Base-by-base conservation (phyloP, 345 rosid genomes). In the Rhizophora apiculata region DNA sequence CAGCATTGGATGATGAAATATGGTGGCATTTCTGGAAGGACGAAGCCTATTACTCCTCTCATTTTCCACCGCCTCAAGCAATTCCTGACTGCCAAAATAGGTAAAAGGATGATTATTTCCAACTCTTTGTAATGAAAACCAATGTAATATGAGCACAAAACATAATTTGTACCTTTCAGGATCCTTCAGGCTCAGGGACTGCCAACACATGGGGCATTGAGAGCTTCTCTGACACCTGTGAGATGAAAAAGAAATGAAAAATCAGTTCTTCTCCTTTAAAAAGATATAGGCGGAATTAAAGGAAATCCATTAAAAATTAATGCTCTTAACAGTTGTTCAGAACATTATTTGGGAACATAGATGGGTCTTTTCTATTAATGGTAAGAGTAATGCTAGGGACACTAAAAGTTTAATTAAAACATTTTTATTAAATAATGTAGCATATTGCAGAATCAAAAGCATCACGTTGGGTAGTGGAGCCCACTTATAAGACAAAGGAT, bases 161-260 rank as follows among this genome's bases (percentile, higher is more conserved):
- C 29, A 9, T 57, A 46, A 64, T 60, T 49, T 9, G 27, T 74
- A 95, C 99, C 96, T 80, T 20, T 86, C 79, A 22, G 96, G 88
- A 74, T 95, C 99, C 84, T 95, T 95, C 73, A 95, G 80, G 74
- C 92, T 86, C 73, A 95, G 84, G 20, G 97, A 69, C 73, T 92
- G 99, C 96, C 96, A 90, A 67, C 99, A 95, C 99, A 95, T 95
- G 8, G 99, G 99, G 81, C 99, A 95, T 65, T 92, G 96, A 36
- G 99, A 92, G 72, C 99, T 95, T 82, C 97, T 89, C 66, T 95
- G 99, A 69, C 99, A 95, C 97, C 99, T 94, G 72, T 36, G 77
- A 71, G 63, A 63, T 48, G 36, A 49, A 61, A 60, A 49, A 19
- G 11, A 19, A 74, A 74, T 5, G 29, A 31, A 9, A 65, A 52